Percentiles rank a stretch among this genome's conserved stretches.
Evolutionary conservation across 2,329 filamentous ascomycete species (phyloP).

Genomic region (Emergomyces africanus): DNA sequence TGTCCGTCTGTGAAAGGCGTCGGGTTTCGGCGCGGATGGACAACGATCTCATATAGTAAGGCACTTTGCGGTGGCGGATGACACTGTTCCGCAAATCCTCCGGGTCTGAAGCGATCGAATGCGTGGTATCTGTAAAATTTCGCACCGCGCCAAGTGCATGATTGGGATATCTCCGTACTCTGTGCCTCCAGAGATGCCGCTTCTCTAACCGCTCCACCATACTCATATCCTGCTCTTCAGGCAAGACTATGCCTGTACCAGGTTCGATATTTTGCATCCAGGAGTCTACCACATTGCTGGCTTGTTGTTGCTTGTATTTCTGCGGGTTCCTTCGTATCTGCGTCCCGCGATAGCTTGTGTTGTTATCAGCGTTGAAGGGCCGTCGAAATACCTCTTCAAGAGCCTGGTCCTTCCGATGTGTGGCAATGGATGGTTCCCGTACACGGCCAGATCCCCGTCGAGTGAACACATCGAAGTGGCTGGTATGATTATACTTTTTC

Average conservation of each 20-base stretch:
- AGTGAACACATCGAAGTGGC: slow-evolving; percentile 55
- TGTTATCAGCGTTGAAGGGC: slow-evolving; percentile 43
- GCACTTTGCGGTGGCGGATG: slow-evolving; percentile 23
- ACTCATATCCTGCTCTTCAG: slow-evolving; percentile 47
- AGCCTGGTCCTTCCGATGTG: slow-evolving; percentile 78
- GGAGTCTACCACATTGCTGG: slow-evolving; percentile 67
- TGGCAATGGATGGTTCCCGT: slow-evolving; percentile 75
- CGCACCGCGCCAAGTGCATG: slow-evolving; percentile 18
- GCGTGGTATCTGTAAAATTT: slow-evolving; percentile 38
- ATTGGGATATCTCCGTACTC: slow-evolving; percentile 34
- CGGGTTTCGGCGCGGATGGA: slow-evolving; percentile 24
- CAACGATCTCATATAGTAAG: slow-evolving; percentile 20
- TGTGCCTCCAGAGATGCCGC: slow-evolving; percentile 34
- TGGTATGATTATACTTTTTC: slow-evolving; percentile 48
- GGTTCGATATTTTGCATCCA: slow-evolving; percentile 69
- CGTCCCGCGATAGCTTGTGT: slow-evolving; percentile 44
- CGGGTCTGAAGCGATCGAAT: slow-evolving; percentile 46
- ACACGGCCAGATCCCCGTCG: slow-evolving; percentile 49
- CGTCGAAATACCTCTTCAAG: slow-evolving; percentile 82
- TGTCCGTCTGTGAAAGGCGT: slow-evolving; percentile 51
- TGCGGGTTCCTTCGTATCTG: slow-evolving; percentile 45
- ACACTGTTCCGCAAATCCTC: slow-evolving; percentile 29
- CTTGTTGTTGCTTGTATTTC: slow-evolving; percentile 58
- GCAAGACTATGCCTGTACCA: slow-evolving; percentile 42
- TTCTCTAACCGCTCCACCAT: slow-evolving; percentile 47